These are phyloP conservation scores for Cyanidium caldarium DNA, from an alignment of 23 red algal genomes.

Conservation along the genomic window DNA sequence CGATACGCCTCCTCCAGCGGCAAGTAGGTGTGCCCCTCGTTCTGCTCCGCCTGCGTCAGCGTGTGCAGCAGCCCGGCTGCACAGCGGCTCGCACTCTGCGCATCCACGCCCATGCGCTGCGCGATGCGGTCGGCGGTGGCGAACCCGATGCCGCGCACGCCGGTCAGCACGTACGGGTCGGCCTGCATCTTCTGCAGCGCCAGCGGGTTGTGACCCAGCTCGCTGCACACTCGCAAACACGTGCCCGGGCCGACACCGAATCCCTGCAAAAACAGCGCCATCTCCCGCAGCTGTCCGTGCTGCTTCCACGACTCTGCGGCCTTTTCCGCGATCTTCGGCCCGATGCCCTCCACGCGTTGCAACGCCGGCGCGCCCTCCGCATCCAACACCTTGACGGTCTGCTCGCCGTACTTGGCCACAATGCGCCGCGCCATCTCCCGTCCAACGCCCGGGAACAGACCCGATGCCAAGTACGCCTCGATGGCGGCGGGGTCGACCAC, in stretches of 20 bases:
- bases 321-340: neutral
- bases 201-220: neutral
- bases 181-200: neutral
- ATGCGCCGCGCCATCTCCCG: neutral
- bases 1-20: neutral
- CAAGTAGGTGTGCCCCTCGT: neutral
- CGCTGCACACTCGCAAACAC: neutral
- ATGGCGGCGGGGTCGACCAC: neutral
- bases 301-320: neutral
- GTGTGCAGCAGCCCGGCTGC: neutral
- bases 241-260: neutral
- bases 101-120: neutral
- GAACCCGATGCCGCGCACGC: constrained; percentile 9
- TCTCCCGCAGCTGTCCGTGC: neutral
- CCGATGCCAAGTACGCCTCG: neutral
- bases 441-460: neutral
- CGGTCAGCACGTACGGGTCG: constrained; percentile 2
- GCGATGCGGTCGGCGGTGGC: constrained; percentile 8
- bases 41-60: neutral
- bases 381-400: neutral
- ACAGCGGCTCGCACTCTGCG: neutral
- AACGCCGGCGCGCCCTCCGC: neutral
- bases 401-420: neutral
- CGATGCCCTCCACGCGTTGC: neutral
- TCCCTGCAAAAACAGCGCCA: neutral